phyloP scores from a whole-genome alignment of 1,139 yeast genomes.

The Nakaseomyces bracarensis region DNA sequence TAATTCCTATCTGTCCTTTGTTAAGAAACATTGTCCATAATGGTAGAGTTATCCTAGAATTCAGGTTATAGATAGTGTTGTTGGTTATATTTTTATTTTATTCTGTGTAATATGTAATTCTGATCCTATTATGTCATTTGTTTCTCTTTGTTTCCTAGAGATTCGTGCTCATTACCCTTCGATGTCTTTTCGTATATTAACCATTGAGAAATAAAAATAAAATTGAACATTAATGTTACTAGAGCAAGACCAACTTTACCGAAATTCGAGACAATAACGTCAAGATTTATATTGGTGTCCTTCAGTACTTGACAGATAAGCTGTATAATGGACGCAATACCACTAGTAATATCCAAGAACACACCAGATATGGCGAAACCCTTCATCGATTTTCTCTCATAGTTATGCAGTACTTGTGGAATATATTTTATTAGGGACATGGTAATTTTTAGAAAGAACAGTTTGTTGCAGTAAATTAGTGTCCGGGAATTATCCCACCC shows the following conservation, averaged over 20 bases:
- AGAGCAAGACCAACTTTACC: slow-evolving; percentile 31
- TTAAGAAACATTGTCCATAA: no score
- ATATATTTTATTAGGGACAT: slow-evolving; percentile 52
- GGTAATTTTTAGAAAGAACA: slow-evolving; percentile 39
- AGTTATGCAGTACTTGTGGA: slow-evolving; percentile 52
- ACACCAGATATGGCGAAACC: slow-evolving; percentile 52
- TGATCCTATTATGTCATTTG: not conserved
- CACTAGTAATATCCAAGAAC: slow-evolving; percentile 46
- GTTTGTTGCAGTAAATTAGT: slow-evolving; percentile 23
- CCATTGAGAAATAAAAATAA: slow-evolving; percentile 28
- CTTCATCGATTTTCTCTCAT: slow-evolving; percentile 43
- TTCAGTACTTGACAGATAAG: slow-evolving; percentile 30
- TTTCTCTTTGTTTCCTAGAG: not conserved
- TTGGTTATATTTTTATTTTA: no score
- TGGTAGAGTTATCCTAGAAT: no score
- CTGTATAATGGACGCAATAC: slow-evolving; percentile 43
- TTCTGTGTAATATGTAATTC: no score
- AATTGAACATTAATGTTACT: slow-evolving; percentile 27
- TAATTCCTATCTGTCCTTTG: no score
- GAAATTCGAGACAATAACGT: slow-evolving; percentile 24
- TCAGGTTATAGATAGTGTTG: no score
- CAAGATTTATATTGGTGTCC: slow-evolving; percentile 14
- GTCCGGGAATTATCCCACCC: slow-evolving; percentile 26
- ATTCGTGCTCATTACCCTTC: not conserved
- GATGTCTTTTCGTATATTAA: slow-evolving; percentile 13